Evolutionary conservation across 2,329 filamentous ascomycete genomes (phyloP).

Genomic region (Daldinia sp.): DNA sequence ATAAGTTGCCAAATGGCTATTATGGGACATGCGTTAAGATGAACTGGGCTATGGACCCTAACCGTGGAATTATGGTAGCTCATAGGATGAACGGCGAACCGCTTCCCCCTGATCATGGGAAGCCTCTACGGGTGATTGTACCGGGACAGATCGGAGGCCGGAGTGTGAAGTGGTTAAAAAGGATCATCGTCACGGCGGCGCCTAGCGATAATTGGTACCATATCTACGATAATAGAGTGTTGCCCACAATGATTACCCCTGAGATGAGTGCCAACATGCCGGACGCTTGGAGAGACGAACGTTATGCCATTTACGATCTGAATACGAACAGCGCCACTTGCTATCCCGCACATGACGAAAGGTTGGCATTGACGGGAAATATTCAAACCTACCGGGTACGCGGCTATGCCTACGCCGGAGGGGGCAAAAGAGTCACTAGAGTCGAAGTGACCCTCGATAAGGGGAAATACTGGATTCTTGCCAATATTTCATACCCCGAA

Average conservation of each 20-base stretch:
- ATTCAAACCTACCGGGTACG: conserved; percentile 71
- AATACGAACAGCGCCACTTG: conserved; percentile 87
- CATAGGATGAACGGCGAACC: conserved; percentile 91
- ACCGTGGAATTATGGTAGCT: conserved; percentile 86
- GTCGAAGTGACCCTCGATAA: conserved; percentile 87
- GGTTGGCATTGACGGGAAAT: conserved; percentile 62
- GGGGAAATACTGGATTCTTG: conserved; percentile 82
- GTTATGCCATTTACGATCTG: conserved; percentile 93
- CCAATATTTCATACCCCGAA: conserved; percentile 84
- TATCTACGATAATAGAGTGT: conserved; percentile 90
- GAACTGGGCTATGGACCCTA: conserved; percentile 87
- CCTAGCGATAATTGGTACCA: conserved; percentile 97
- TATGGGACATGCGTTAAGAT: conserved; percentile 91
- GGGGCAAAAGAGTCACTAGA: conserved; percentile 83
- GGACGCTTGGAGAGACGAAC: conserved; percentile 87
- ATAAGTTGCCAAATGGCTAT: conserved; percentile 87
- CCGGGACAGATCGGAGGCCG: conserved; percentile 92
- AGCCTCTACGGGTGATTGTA: conserved; percentile 83
- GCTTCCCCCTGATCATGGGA: conserved; percentile 86
- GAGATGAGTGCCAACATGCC: conserved; percentile 80
- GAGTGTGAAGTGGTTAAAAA: conserved; percentile 93
- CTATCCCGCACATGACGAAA: conserved; percentile 83
- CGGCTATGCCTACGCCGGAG: conserved; percentile 91
- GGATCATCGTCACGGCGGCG: conserved; percentile 78
- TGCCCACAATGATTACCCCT: conserved; percentile 87